Evolutionary conservation across 306 rosid genomes (phyloP).

Genomic region (Notholithocarpus densiflorus): DNA sequence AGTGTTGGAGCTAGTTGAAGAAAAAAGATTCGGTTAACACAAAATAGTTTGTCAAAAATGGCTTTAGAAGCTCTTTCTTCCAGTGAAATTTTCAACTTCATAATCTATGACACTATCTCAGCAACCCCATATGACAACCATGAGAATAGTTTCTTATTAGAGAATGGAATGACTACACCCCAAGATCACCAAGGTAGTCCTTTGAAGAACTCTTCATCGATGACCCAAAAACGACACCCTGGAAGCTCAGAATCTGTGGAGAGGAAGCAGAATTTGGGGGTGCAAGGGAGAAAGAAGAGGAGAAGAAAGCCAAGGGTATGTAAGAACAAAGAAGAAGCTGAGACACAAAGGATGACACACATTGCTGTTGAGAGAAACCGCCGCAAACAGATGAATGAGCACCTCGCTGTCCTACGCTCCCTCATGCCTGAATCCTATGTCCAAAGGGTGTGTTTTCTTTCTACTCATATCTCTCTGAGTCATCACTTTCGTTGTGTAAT

Average conservation of each 20-base stretch:
- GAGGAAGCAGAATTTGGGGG: slow-evolving; percentile 19
- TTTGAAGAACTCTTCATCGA: neutral
- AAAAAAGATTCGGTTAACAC: neutral
- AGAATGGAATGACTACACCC: slow-evolving; percentile 14
- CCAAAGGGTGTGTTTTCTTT: slow-evolving; percentile 68
- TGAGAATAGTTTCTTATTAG: slow-evolving; percentile 26
- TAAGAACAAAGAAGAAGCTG: slow-evolving; percentile 89
- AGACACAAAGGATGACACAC: slow-evolving; percentile 92
- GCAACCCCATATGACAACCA: slow-evolving; percentile 56
- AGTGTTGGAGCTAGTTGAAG: neutral
- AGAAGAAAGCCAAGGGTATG: slow-evolving; percentile 70
- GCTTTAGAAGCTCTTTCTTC: slow-evolving; percentile 66
- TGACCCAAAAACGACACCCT: slow-evolving; percentile 20
- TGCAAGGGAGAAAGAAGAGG: slow-evolving; percentile 62
- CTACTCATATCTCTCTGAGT: neutral
- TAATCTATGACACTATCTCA: slow-evolving; percentile 75
- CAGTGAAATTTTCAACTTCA: slow-evolving; percentile 62
- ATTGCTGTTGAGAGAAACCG: slow-evolving; percentile 92
- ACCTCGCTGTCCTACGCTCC: slow-evolving; percentile 79
- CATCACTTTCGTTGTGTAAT: neutral
- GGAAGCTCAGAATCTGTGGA: slow-evolving; percentile 14
- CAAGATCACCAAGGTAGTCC: slow-evolving; percentile 18
- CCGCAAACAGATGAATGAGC: slow-evolving; percentile 87
- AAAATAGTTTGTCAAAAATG: slow-evolving; percentile 29
- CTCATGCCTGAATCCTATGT: slow-evolving; percentile 85